A percentile compares a stretch with the other conserved stretches of the same genome.
Conservation (phyloP, 441 rosid genomes). For the Gossypium gossypioides region DNA sequence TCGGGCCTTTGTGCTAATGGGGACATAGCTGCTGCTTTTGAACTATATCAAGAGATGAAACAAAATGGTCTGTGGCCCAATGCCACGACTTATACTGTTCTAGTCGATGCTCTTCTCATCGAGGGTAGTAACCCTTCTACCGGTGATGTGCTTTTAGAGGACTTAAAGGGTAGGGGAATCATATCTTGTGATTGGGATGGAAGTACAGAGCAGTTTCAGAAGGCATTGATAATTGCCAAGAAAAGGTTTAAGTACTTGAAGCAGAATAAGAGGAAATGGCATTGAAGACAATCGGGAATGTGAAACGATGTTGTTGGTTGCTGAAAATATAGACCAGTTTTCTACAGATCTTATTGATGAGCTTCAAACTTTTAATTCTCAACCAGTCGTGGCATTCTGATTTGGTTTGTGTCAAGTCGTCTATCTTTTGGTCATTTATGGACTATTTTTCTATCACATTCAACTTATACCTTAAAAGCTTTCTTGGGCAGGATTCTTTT, state of each 20-base stretch:
- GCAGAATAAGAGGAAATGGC: conserved; percentile 27
- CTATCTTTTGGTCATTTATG: neutral
- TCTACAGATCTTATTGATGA: neutral
- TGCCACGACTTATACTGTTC: conserved; percentile 47
- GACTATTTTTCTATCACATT: neutral
- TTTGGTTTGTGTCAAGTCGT: conserved; percentile 16
- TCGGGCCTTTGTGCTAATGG: conserved; percentile 52
- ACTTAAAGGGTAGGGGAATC: conserved; percentile 51
- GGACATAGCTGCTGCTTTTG: conserved; percentile 41
- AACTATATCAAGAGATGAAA: conserved; percentile 71
- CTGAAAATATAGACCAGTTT: neutral
- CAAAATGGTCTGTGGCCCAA: conserved; percentile 46
- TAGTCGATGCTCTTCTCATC: conserved; percentile 37
- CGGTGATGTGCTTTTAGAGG: conserved; percentile 43
- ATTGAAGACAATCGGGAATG: conserved; percentile 12
- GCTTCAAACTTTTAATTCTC: neutral
- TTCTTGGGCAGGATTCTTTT: conserved; percentile 20
- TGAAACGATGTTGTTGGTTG: neutral
- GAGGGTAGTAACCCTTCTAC: conserved; percentile 14
- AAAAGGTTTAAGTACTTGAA: conserved; percentile 40
- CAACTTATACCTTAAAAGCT: conserved; percentile 1
- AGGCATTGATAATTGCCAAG: conserved; percentile 39
- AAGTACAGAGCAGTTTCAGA: conserved; percentile 23
- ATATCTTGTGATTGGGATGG: conserved; percentile 33
- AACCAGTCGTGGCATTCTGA: neutral